Evolutionary conservation across 75 land plant genomes (phyloP).

Genomic region (Ceratopteris richardii): DNA sequence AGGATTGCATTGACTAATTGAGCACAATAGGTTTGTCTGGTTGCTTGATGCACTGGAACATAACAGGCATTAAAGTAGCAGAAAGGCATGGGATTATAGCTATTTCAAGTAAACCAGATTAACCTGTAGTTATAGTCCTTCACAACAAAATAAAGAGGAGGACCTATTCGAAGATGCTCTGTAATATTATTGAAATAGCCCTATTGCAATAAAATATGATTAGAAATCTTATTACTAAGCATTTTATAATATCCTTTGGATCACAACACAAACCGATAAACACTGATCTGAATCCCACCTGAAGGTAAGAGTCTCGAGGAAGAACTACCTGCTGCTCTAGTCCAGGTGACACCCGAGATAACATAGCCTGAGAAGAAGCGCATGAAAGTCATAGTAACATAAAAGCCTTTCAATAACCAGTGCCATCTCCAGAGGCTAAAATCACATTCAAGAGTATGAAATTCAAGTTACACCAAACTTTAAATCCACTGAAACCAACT

Average conservation of each 20-base stretch:
- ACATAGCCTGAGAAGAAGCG: conserved; percentile 42
- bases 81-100: not conserved
- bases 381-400: not conserved
- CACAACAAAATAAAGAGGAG: conserved; percentile 91
- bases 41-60: conserved; percentile 24
- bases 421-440: not conserved
- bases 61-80: not conserved
- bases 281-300: conserved; percentile 32
- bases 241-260: not conserved
- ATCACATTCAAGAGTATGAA: not conserved
- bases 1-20: conserved; percentile 90
- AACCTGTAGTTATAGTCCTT: conserved; percentile 91
- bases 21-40: conserved; percentile 81
- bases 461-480: no score
- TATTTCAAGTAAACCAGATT: not conserved
- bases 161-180: conserved; percentile 80
- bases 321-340: conserved; percentile 84
- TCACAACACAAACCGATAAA: not conserved
- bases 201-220: conserved; percentile 42
- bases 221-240: not conserved
- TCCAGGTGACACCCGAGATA: conserved; percentile 72
- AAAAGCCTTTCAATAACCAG: not conserved
- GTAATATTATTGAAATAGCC: conserved; percentile 79
- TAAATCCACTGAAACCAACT: no score
- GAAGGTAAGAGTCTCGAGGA: conserved; percentile 90